phyloP scores from a whole-genome alignment of 192 early-diverging fungal species.

The Backusella tuberculispora region DNA sequence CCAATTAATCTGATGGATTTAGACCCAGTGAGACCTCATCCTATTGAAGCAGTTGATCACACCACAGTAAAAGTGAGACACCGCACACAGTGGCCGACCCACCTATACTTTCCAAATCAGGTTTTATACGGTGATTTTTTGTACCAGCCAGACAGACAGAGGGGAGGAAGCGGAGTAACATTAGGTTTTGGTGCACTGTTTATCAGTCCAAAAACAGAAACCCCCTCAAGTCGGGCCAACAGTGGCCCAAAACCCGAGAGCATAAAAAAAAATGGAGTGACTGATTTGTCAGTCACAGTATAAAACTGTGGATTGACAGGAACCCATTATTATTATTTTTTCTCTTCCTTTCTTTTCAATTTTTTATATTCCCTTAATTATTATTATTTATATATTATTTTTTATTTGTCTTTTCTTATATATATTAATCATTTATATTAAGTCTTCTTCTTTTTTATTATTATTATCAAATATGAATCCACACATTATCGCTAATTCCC shows the following conservation, averaged over 20 bases:
- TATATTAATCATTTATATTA: constrained; percentile 5
- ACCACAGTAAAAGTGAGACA: constrained; percentile 10
- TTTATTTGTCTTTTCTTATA: not conserved
- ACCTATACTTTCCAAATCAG: not conserved
- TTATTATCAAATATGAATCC: not conserved
- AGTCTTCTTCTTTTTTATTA: not conserved
- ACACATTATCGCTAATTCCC: not conserved
- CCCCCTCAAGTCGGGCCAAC: not conserved
- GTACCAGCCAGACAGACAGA: not conserved
- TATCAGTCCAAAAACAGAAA: constrained; percentile 11
- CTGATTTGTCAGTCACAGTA: constrained; percentile 9
- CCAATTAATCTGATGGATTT: not conserved
- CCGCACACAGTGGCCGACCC: not conserved
- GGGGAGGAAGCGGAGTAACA: not conserved
- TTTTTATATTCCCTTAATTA: not conserved
- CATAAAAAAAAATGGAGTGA: constrained; percentile 13
- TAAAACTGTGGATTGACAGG: not conserved
- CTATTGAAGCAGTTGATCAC: constrained; percentile 5
- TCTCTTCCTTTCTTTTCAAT: constrained; percentile 15
- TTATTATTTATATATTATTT: no score
- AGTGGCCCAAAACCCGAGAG: not conserved
- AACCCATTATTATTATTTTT: constrained; percentile 14
- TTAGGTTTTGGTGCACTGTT: not conserved
- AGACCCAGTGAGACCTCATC: constrained; percentile 2
- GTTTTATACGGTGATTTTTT: not conserved